Percentiles rank a stretch among this genome's conserved stretches.
These are phyloP conservation scores for Corynespora cassiicola DNA, from an alignment of 2,329 filamentous ascomycete genomes.

Conservation along the genomic window DNA sequence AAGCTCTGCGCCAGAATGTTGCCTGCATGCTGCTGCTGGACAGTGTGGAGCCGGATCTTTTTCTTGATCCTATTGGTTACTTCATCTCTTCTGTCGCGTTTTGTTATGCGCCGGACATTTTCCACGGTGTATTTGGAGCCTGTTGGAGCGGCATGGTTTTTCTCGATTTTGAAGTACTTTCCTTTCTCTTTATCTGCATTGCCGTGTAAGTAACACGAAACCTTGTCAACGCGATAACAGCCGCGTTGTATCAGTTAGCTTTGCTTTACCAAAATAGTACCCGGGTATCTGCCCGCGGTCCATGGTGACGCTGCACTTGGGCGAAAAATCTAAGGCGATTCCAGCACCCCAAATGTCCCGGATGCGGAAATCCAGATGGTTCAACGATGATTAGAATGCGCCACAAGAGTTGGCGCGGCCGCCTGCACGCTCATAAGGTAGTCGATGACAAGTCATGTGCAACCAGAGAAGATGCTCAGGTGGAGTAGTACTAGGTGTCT, in stretches of 20 bases:
- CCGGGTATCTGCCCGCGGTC: slow-evolving; percentile 54
- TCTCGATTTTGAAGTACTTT: slow-evolving; percentile 58
- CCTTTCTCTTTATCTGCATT: slow-evolving; percentile 51
- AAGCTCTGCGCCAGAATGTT: slow-evolving; percentile 23
- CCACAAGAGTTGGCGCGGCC: too few relatives aligned
- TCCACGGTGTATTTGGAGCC: slow-evolving; percentile 48
- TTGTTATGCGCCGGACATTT: slow-evolving; percentile 50
- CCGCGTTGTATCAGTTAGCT: not conserved
- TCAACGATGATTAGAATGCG: too few relatives aligned
- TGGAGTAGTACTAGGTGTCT: too few relatives aligned
- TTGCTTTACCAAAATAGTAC: slow-evolving; percentile 51
- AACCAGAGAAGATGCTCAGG: too few relatives aligned
- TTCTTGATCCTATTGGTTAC: slow-evolving; percentile 24
- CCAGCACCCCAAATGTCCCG: too few relatives aligned
- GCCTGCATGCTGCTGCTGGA: slow-evolving; percentile 24
- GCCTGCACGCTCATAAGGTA: too few relatives aligned
- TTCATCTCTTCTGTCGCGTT: slow-evolving; percentile 41
- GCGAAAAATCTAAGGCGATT: not conserved
- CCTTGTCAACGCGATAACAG: not conserved
- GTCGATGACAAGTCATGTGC: too few relatives aligned
- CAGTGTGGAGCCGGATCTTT: slow-evolving; percentile 18
- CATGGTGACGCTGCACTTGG: slow-evolving; percentile 32
- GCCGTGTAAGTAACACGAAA: slow-evolving; percentile 3
- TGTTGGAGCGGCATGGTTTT: slow-evolving; percentile 37
- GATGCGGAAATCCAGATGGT: too few relatives aligned